Conservation (phyloP, 2,329 filamentous ascomycete species). For the Blastomyces emzantsi region DNA sequence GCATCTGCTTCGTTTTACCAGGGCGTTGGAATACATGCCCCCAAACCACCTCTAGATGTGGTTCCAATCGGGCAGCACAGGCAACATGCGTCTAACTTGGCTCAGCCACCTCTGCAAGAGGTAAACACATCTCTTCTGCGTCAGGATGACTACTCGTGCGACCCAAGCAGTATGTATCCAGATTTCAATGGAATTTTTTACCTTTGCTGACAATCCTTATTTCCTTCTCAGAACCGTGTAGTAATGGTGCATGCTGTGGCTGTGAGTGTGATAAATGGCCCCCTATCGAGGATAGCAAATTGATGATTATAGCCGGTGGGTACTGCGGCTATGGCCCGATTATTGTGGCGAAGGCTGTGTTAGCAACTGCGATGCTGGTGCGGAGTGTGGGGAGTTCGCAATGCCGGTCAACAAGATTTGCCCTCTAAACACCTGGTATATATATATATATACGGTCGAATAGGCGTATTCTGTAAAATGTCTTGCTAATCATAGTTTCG, state of each 20-base stretch:
- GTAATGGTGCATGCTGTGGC: constrained; percentile 5
- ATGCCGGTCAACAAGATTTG: constrained; percentile 17
- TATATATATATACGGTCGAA: constrained; percentile 13
- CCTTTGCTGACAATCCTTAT: background rate
- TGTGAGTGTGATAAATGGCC: background rate
- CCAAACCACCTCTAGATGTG: background rate
- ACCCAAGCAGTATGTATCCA: background rate
- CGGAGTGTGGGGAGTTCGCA: constrained; percentile 29
- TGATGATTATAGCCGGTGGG: constrained; percentile 6
- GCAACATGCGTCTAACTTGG: background rate
- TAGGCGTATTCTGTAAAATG: constrained; percentile 23
- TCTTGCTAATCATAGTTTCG: constrained; percentile 8
- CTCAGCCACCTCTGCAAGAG: background rate
- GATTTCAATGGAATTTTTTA: background rate
- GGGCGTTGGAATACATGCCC: background rate
- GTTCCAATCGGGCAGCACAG: background rate
- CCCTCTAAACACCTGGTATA: constrained; percentile 18
- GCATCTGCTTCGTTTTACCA: background rate
- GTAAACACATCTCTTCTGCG: background rate
- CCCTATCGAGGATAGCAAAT: background rate
- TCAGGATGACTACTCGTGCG: background rate
- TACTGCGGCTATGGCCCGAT: constrained; percentile 15
- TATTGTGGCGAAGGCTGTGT: constrained; percentile 21
- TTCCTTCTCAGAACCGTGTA: background rate
- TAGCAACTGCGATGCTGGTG: constrained; percentile 32